A percentile compares a stretch with the other conserved stretches of the same genome.
These are phyloP conservation scores for Kurtzmaniella quercitrusa DNA, from an alignment of 1,139 yeast genomes.

Conservation along the genomic window DNA sequence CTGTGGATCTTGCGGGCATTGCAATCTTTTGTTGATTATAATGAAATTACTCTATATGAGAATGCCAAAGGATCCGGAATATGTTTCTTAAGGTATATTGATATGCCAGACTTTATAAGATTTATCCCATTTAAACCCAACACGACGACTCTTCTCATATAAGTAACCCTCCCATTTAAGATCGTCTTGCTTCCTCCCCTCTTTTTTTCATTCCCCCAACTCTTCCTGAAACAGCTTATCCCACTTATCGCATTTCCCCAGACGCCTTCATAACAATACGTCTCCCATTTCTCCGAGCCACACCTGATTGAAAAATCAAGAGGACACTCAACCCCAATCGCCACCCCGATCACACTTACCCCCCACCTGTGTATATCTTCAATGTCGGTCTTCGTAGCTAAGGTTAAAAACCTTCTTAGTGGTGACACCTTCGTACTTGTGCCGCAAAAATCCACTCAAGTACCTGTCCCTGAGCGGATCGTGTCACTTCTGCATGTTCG, in stretches of 20 bases:
- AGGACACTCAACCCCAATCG: not conserved
- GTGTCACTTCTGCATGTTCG: conserved; percentile 63
- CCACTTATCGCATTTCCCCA: too few relatives aligned
- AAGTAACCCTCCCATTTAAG: too few relatives aligned
- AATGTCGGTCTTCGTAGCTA: conserved; percentile 38
- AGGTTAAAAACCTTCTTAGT: conserved; percentile 66
- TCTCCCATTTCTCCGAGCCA: not conserved
- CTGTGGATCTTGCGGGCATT: conserved; percentile 59
- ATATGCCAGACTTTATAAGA: too few relatives aligned
- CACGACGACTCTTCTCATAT: too few relatives aligned
- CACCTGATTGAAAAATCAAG: not conserved
- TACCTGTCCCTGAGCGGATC: conserved; percentile 55
- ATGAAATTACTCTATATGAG: too few relatives aligned
- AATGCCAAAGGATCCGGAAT: too few relatives aligned
- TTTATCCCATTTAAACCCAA: too few relatives aligned
- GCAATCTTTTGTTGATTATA: too few relatives aligned
- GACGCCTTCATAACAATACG: too few relatives aligned
- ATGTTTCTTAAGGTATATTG: too few relatives aligned
- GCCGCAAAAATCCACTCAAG: conserved; percentile 45
- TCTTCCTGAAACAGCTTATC: too few relatives aligned
- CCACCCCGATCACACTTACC: not conserved
- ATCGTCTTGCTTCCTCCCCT: too few relatives aligned
- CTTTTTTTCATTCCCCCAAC: not conserved
- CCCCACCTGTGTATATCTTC: not conserved
- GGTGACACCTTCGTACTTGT: conserved; percentile 71